Conservation (phyloP, 208 protist species). For the Trypanosoma lewisi region DNA sequence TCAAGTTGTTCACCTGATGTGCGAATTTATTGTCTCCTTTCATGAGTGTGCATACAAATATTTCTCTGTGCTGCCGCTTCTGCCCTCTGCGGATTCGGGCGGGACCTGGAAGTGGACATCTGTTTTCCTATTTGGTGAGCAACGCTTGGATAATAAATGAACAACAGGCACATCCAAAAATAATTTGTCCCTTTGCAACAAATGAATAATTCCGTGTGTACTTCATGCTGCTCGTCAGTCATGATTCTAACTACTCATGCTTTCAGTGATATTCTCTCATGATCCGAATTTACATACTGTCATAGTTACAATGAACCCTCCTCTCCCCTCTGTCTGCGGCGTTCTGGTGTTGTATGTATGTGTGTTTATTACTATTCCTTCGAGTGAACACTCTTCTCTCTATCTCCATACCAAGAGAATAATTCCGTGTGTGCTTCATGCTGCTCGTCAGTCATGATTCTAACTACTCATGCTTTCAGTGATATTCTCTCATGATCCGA, state of each 20-base stretch:
- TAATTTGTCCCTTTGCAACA: no score
- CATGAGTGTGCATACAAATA: no score
- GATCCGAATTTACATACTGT: slow-evolving; percentile 25
- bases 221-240: not conserved
- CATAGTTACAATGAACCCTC: slow-evolving; percentile 35
- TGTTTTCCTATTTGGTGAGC: no score
- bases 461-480: slow-evolving; percentile 24
- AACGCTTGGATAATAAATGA: no score
- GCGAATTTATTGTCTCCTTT: no score
- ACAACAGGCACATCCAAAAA: no score
- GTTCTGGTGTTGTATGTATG: not conserved
- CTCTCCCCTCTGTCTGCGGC: not conserved
- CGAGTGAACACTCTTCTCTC: no score
- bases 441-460: slow-evolving; percentile 17
- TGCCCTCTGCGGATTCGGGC: no score
- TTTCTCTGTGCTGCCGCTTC: no score
- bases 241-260: slow-evolving; percentile 26
- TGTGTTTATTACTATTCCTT: slow-evolving; percentile 6
- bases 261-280: slow-evolving; percentile 24
- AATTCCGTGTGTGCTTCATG: slow-evolving; percentile 8
- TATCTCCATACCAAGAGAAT: no score
- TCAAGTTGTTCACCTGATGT: no score
- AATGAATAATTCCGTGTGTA: not conserved
- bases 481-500: slow-evolving; percentile 22
- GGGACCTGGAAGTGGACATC: no score